Base-by-base conservation (phyloP, 2,329 filamentous ascomycete genomes). In the Tolypocladium endophyticum region DNA sequence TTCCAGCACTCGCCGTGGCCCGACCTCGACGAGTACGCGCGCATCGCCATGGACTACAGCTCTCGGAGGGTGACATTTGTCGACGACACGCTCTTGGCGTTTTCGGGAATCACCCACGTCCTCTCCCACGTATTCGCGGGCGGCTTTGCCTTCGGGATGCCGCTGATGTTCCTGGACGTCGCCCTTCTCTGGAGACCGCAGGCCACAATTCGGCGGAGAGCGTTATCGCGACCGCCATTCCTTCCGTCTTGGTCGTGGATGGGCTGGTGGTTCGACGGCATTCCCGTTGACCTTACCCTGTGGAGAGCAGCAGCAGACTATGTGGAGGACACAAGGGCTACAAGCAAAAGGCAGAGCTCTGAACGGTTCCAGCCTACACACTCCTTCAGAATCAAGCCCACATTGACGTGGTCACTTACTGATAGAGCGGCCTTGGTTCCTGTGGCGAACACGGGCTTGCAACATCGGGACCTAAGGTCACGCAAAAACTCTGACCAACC, bases 201-300 rank as follows among this genome's bases (percentile, higher is more conserved):
- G 54, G 74, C 76, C 20, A 76, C 74, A 3, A 74, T 78, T 35
- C 70, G 75, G 33, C 69, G 76, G 23, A 66, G 76, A 28, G 71
- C 72, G 8, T 64, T 74, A 8, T 66, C 72, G 4, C 69, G 70
- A 0, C 68, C 73, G 14, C 71, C 74, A 2, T 75, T 74, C 58
- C 67, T 78, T 7, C 76, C 76, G 0, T 76, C 74, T 4, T 79
- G 76, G 76, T 76, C 75, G 36, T 79, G 76, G 76, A 74, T 79
- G 72, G 76, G 76, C 28, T 79, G 76, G 76, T 77, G 75, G 72
- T 77, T 76, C 59, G 76, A 78, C 59, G 74, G 72, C 35, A 69
- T 77, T 18, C 71, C 76, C 7, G 73, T 75, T 18, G 76, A 78
- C 58, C 62, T 78, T 59, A 69, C 67, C 7, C 66, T 78, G 14